These are phyloP conservation scores for Starmera caribaea DNA, from an alignment of 805 yeast species.

Conservation along the genomic window DNA sequence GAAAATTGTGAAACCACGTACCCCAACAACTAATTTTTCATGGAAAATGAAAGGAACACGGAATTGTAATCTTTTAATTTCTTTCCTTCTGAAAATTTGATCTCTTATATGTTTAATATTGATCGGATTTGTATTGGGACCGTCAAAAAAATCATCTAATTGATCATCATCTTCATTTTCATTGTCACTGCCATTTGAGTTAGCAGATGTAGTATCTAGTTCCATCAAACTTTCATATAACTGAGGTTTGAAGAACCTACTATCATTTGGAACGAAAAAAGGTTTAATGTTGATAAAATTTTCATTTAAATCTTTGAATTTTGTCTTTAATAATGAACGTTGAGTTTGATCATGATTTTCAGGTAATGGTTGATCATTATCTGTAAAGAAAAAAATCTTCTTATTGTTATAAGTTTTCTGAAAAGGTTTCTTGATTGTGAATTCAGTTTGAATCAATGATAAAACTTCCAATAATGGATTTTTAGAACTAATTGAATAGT, in stretches of 20 bases:
- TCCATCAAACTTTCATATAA: conserved; percentile 46
- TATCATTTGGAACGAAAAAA: conserved; percentile 37
- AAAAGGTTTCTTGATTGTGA: conserved; percentile 28
- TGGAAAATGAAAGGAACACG: conserved; percentile 50
- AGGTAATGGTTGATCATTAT: conserved; percentile 58
- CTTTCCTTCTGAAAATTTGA: conserved; percentile 45
- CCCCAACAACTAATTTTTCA: conserved; percentile 47
- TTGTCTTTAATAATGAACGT: conserved; percentile 33
- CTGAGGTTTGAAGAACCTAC: conserved; percentile 31
- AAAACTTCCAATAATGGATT: conserved; percentile 35
- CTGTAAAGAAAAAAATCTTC: conserved; percentile 65
- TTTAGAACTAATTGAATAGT: conserved; percentile 11
- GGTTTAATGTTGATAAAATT: conserved; percentile 49
- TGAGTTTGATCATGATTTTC: conserved; percentile 30
- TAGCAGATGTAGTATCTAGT: conserved; percentile 15
- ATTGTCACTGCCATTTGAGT: conserved; percentile 8
- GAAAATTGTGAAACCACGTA: conserved; percentile 63
- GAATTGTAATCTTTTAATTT: conserved; percentile 54
- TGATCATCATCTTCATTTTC: conserved; percentile 6
- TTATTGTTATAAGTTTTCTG: conserved; percentile 41
- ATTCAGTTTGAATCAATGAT: conserved; percentile 44
- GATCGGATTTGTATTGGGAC: conserved; percentile 33
- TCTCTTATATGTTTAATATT: conserved; percentile 32
- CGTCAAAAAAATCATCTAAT: conserved; percentile 20
- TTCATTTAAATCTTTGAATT: conserved; percentile 52